A percentile compares a stretch with the other conserved stretches of the same genome.
Evolutionary conservation across 2,329 filamentous ascomycete genomes (phyloP).

Genomic region (Colletotrichum sp.): DNA sequence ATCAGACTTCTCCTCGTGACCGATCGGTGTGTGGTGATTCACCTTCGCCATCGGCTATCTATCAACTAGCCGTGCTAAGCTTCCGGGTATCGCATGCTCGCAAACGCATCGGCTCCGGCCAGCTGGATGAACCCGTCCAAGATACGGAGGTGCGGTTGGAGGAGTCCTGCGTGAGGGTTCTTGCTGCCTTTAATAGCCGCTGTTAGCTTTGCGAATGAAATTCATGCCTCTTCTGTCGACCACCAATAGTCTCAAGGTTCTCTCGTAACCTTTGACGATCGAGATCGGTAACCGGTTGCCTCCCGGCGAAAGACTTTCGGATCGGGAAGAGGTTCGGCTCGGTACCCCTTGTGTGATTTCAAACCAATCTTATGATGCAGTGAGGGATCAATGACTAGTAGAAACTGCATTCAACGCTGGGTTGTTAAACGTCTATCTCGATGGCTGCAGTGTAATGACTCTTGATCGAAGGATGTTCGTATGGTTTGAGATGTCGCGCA

Average conservation of each 20-base stretch:
- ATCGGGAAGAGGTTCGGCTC: neutral
- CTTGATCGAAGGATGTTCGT: no score
- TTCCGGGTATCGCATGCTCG: neutral
- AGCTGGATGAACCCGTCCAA: neutral
- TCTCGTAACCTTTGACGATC: neutral
- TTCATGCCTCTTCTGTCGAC: neutral
- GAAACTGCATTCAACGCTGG: neutral
- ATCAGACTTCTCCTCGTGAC: neutral
- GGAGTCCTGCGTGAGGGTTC: neutral
- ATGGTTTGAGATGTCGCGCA: rapidly evolving
- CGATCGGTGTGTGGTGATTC: neutral
- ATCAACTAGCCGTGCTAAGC: neutral
- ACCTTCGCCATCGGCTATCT: neutral
- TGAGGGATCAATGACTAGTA: neutral
- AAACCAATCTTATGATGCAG: neutral
- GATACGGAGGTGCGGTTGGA: neutral
- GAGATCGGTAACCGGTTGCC: neutral
- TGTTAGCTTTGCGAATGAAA: neutral
- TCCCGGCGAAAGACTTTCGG: neutral
- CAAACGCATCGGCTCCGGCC: neutral
- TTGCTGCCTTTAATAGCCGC: neutral
- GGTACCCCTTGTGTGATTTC: no score
- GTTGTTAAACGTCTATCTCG: rapidly evolving
- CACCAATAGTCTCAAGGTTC: neutral
- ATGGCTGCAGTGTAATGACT: neutral